phyloP scores from a whole-genome alignment of 768 basidiomycete genomes.

The Hemileccinum impolitum region DNA sequence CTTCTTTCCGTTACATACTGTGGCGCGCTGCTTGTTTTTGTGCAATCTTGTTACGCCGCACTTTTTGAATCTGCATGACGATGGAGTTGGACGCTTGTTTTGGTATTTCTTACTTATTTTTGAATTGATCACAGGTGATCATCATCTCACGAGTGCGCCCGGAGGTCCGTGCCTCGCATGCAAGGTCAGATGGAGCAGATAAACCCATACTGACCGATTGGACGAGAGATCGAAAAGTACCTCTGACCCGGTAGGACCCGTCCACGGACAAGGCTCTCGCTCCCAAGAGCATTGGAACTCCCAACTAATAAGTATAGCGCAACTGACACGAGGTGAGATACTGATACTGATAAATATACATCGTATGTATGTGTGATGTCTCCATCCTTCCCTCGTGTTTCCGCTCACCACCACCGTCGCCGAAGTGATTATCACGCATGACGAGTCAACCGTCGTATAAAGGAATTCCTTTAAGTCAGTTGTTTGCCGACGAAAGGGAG shows the following conservation, averaged over 20 bases:
- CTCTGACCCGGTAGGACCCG: no score
- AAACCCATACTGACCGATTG: no score
- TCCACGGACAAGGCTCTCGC: no score
- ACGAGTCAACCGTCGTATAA: neutral
- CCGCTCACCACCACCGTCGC: neutral
- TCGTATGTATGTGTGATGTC: neutral
- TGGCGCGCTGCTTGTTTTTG: neutral
- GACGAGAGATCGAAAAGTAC: no score
- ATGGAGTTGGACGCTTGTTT: neutral
- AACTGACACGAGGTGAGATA: neutral
- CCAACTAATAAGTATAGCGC: neutral
- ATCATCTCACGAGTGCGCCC: neutral
- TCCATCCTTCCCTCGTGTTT: neutral
- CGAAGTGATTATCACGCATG: conserved; percentile 2
- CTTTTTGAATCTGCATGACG: neutral
- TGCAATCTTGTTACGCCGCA: neutral
- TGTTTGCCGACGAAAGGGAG: conserved; percentile 13
- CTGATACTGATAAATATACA: neutral
- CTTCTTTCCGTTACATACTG: neutral
- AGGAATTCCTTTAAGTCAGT: neutral
- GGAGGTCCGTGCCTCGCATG: neutral
- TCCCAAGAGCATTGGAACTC: no score
- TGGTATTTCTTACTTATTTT: neutral
- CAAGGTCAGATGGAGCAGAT: no score
- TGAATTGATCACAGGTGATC: conserved; percentile 2